Percentiles rank a stretch among this genome's conserved stretches.
Evolutionary conservation across 768 basidiomycete genomes (phyloP).

Genomic region (Hericium rajendrae): DNA sequence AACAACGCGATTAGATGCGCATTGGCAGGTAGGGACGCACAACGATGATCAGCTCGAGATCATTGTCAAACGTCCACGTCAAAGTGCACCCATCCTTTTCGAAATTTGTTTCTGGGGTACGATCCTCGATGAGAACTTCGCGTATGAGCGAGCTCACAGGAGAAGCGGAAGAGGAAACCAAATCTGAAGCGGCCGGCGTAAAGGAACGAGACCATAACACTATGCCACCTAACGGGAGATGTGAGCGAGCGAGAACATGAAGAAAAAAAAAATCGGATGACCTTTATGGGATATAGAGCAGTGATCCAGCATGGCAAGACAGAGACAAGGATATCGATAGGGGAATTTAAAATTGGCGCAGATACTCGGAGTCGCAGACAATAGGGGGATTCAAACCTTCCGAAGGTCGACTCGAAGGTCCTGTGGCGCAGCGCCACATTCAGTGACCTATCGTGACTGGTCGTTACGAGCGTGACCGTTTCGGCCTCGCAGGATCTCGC

Average conservation of each 20-base stretch:
- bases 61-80: constrained; percentile 92
- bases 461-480: too few species aligned
- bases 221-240: constrained; percentile 57
- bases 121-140: constrained; percentile 87
- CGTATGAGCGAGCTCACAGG: constrained; percentile 85
- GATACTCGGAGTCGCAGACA: too few species aligned
- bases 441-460: too few species aligned
- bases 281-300: constrained; percentile 95
- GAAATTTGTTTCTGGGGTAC: constrained; percentile 71
- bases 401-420: too few species aligned
- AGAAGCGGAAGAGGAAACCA: constrained; percentile 62
- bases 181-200: constrained; percentile 71
- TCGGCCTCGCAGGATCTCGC: too few species aligned
- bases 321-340: too few species aligned
- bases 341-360: too few species aligned
- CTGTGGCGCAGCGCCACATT: too few species aligned
- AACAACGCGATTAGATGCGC: neutral
- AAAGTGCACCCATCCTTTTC: constrained; percentile 93
- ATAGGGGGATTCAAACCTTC: too few species aligned
- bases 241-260: constrained; percentile 3
- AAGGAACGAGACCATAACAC: constrained; percentile 94
- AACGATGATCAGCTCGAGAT: constrained; percentile 93
- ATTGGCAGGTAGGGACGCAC: constrained; percentile 36
- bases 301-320: constrained; percentile 73
- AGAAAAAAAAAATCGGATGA: constrained; percentile 16